These are phyloP conservation scores for Kwoniella heveanensis DNA, from an alignment of 768 basidiomycete species.

Conservation along the genomic window DNA sequence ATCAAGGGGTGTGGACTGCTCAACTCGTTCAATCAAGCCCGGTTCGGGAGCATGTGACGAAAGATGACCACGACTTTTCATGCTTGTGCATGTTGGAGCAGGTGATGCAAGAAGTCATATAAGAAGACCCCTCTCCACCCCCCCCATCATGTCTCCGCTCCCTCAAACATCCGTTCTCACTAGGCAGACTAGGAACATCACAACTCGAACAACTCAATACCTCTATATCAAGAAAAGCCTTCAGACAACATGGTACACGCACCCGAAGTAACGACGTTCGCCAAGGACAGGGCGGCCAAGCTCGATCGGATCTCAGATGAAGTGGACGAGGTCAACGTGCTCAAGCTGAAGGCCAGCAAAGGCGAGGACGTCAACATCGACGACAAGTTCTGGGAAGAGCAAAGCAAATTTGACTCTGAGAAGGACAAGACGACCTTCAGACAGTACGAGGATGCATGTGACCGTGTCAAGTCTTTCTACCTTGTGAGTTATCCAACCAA, in stretches of 20 bases:
- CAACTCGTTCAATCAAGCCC: background rate
- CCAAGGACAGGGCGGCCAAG: conserved; percentile 37
- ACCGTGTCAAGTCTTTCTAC: conserved; percentile 54
- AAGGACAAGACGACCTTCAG: conserved; percentile 54
- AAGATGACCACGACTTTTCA: conserved; percentile 1
- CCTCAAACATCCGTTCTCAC: too few species aligned
- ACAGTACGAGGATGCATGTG: conserved; percentile 51
- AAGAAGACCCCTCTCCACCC: background rate
- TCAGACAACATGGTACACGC: conserved; percentile 38
- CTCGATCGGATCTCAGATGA: conserved; percentile 50
- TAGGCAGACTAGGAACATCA: too few species aligned
- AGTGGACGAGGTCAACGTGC: conserved; percentile 51
- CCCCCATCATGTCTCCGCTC: background rate
- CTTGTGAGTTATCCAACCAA: conserved; percentile 28
- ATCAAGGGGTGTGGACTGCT: background rate
- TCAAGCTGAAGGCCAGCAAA: conserved; percentile 36
- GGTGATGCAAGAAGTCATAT: background rate
- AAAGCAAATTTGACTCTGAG: conserved; percentile 44
- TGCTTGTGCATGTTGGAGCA: background rate
- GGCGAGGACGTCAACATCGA: background rate
- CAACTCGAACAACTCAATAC: too few species aligned
- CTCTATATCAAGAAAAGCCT: too few species aligned
- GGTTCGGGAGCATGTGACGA: background rate
- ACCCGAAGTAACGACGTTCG: conserved; percentile 45
- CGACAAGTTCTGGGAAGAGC: conserved; percentile 28